Evolutionary conservation across 306 rosid genomes (phyloP), one percentile per base, ranked within the genome.

Genomic region (Citrullus amarus): DNA sequence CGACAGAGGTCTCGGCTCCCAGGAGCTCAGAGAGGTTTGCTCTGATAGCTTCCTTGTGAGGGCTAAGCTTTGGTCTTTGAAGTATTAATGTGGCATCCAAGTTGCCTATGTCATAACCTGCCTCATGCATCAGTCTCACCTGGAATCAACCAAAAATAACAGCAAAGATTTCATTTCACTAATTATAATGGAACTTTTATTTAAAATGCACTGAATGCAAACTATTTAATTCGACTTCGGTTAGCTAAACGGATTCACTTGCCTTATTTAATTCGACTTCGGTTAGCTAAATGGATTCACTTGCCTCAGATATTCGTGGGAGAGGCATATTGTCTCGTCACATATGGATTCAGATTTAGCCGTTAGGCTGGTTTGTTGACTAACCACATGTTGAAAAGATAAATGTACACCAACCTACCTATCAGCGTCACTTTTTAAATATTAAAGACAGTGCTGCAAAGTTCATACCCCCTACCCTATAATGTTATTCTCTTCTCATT

Each of bases 31-130:
- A 88, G 76, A 96, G 89, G 88, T 93, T 90, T 78, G 92, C 88
- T 85, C 90, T 90, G 81, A 96, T 96, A 43, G 88, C 83, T 73
- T 92, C 99, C 88, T 96, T 96, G 88, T 92, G 98, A 0, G 98
- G 98, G 80, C 99, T 96, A 41, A 96, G 83, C 82, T 96, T 96
- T 16, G 98, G 98, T 80, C 93, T 91, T 84, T 92, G 99, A 78
- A 96, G 97, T 84, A 90, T 96, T 87, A 96, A 81, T 57, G 98
- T 96, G 16, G 96, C 93, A 73, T 96, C 99, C 68, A 96, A 84
- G 79, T 96, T 96, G 71, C 98, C 99, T 51, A 92, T 83, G 39
- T 92, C 99, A 76, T 91, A 96, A 73, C 97, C 99, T 30, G 97
- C 99, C 79, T 91, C 91, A 20, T 90, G 89, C 98, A 96, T 92